These are phyloP conservation scores for Metschnikowia lunata DNA, from an alignment of 805 yeast species.

Conservation along the genomic window DNA sequence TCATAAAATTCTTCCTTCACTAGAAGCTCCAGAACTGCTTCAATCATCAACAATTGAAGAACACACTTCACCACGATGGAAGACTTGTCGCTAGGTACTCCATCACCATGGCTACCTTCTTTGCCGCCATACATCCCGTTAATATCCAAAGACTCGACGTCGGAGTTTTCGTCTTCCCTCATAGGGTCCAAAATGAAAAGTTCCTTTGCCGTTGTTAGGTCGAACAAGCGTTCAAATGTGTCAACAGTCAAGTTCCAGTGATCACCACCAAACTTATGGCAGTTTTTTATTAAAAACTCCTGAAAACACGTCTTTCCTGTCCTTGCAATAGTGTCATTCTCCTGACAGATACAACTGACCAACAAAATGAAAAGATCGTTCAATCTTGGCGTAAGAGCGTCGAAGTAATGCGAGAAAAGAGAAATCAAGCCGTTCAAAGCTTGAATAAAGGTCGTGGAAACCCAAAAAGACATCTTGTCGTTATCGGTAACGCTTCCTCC, in stretches of 20 bases:
- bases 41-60: constrained; percentile 83
- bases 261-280: constrained; percentile 50
- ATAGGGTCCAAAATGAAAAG: constrained; percentile 62
- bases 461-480: constrained; percentile 92
- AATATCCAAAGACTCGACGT: constrained; percentile 21
- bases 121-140: constrained; percentile 1
- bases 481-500: constrained; percentile 35
- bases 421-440: constrained; percentile 87
- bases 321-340: constrained; percentile 92
- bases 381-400: constrained; percentile 64
- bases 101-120: constrained; percentile 7
- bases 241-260: constrained; percentile 75
- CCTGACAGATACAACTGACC: constrained; percentile 89
- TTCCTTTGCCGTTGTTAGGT: constrained; percentile 80
- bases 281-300: constrained; percentile 73
- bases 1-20: constrained; percentile 66
- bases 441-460: constrained; percentile 92
- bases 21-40: constrained; percentile 74
- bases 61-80: constrained; percentile 90
- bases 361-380: constrained; percentile 75
- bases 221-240: constrained; percentile 68
- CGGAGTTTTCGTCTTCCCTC: constrained; percentile 18
- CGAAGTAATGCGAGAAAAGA: constrained; percentile 78
- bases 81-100: constrained; percentile 37
- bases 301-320: constrained; percentile 89